Conservation (phyloP, 2,329 filamentous ascomycete species). For the Pseudocercospora crystallina region DNA sequence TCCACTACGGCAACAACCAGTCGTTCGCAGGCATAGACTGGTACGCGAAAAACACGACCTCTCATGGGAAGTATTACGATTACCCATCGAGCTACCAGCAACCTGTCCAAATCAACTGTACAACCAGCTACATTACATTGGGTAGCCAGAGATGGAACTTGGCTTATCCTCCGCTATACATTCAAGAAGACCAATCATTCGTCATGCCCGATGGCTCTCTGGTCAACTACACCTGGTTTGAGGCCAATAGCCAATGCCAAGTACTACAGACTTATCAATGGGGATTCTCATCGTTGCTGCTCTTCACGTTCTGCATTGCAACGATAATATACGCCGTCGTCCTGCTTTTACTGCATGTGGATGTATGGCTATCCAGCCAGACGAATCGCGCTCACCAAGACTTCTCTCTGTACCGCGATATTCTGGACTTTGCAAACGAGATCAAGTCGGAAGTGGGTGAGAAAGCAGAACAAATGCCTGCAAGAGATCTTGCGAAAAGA, state of each 20-base stretch:
- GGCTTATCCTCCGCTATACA: background rate
- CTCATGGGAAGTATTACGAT: too few species aligned
- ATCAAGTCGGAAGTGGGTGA: conserved; percentile 9
- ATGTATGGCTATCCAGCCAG: conserved; percentile 10
- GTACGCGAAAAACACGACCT: background rate
- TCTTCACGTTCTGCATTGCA: conserved; percentile 19
- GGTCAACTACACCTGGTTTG: background rate
- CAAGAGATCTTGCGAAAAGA: conserved; percentile 7
- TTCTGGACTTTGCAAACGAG: conserved; percentile 15
- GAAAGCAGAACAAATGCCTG: conserved; percentile 9
- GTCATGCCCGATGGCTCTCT: background rate
- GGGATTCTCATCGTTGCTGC: conserved; percentile 19
- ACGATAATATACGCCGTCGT: conserved; percentile 5
- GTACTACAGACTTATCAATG: conserved; percentile 11
- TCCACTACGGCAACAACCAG: background rate
- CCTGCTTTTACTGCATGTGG: conserved; percentile 8
- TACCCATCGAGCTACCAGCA: too few species aligned
- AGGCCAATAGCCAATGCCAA: conserved; percentile 6
- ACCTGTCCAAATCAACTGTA: background rate
- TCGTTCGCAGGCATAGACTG: background rate
- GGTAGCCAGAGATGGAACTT: background rate
- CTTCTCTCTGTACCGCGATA: conserved; percentile 14
- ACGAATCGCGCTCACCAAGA: conserved; percentile 6
- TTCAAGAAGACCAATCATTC: background rate
- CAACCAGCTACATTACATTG: background rate